Base-by-base conservation (phyloP, 352 stramenopile species). In the Globisporangium polare region DNA sequence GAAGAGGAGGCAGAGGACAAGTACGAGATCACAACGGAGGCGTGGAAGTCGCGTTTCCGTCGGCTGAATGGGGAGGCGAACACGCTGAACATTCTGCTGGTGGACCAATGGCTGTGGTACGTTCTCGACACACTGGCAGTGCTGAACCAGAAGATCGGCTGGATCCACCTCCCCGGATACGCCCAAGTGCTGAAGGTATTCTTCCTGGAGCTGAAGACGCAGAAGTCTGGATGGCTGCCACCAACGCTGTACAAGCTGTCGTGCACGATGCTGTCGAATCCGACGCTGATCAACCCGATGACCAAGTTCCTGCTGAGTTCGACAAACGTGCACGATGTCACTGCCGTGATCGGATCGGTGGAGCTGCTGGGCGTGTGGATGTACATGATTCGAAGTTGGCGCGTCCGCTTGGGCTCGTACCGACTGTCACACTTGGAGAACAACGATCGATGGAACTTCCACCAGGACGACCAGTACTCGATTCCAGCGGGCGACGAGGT, bases 301-400 rank as follows among this genome's bases (percentile, higher is more conserved):
- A 95, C 86, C 51, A 96, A 91, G 65, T 95, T 96, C 49, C 56
- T 96, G 43, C 55, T 96, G 15, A 92, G 83, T 63, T 92, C 81
- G 52, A 96, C 87, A 8, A 96, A 78, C 39, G 86, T 96, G 5
- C 87, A 96, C 60, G 87, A 96, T 62, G 84, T 95, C 2, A 92
- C 87, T 0, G 87, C 83, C 7, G 87, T 96, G 7, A 96, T 94
- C 35, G 87, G 86, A 51, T 83, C 86, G 0, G 84, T 96, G 4
- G 87, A 96, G 60, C 75, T 96, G 22, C 75, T 96, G 12, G 87
- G 87, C 12, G 87, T 96, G 8, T 96, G 87, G 87, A 94, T 96
- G 86, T 95, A 96, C 61, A 95, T 96, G 86, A 96, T 96, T 64
- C 80, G 87, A 80, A 94, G 83, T 68, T 96, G 87, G 87, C 87